Percentiles rank a stretch among this genome's conserved stretches.
Conservation (phyloP, 2,329 filamentous ascomycete species). For the Ascomycota sp. region DNA sequence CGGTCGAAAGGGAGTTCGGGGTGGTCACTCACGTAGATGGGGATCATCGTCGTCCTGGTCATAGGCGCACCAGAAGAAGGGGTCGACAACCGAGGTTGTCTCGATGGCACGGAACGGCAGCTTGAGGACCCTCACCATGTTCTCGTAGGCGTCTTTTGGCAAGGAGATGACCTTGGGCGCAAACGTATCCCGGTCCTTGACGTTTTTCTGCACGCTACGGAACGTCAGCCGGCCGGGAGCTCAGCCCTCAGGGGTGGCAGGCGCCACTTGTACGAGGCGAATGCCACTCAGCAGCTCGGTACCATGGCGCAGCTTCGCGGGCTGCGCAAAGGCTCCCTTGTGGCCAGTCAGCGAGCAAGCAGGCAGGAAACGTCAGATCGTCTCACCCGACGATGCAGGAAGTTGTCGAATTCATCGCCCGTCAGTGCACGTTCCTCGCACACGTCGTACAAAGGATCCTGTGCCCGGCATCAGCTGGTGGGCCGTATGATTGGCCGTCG, state of each 20-base stretch:
- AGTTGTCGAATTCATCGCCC: slow-evolving; percentile 36
- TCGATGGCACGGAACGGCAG: slow-evolving; percentile 38
- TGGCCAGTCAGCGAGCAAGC: neutral
- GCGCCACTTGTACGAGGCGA: slow-evolving; percentile 28
- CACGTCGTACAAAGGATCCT: slow-evolving; percentile 30
- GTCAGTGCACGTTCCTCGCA: slow-evolving; percentile 30
- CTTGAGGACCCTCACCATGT: slow-evolving; percentile 32
- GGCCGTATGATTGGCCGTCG: neutral
- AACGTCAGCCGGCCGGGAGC: too few relatives aligned
- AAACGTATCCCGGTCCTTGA: slow-evolving; percentile 36
- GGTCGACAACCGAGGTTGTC: slow-evolving; percentile 36
- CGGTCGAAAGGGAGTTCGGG: neutral
- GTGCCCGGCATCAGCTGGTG: neutral
- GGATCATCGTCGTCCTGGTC: slow-evolving; percentile 36
- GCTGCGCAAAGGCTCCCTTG: slow-evolving; percentile 33
- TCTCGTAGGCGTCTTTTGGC: slow-evolving; percentile 25
- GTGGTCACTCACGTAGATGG: slow-evolving; percentile 27
- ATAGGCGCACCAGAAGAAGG: slow-evolving; percentile 40
- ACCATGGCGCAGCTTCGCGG: slow-evolving; percentile 18
- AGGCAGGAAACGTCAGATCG: too few relatives aligned
- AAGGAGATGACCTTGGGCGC: slow-evolving; percentile 32
- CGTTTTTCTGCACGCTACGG: slow-evolving; percentile 32
- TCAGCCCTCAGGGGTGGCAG: neutral
- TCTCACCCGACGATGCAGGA: slow-evolving; percentile 27
- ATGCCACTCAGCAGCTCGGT: slow-evolving; percentile 28